Evolutionary conservation across 2,329 filamentous ascomycete genomes (phyloP).

Genomic region (Fusarium cyanostomum): DNA sequence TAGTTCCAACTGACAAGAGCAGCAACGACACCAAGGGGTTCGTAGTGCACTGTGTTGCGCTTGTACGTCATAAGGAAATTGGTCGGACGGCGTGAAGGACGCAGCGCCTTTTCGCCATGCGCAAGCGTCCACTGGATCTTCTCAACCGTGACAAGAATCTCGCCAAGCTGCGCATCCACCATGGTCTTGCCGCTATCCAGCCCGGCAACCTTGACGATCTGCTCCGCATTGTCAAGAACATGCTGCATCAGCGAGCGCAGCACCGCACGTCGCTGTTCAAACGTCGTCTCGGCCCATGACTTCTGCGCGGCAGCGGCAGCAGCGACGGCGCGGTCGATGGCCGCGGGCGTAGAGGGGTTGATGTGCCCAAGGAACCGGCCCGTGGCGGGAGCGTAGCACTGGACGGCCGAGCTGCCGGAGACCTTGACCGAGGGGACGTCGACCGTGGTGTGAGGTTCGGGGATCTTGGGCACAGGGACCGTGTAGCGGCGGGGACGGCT

Average conservation of each 20-base stretch:
- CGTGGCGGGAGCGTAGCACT: conserved; percentile 90
- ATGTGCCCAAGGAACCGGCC: conserved; percentile 82
- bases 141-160: conserved; percentile 93
- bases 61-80: conserved; percentile 97
- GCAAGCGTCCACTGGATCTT: conserved; percentile 94
- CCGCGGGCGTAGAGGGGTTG: conserved; percentile 78
- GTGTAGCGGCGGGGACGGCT: conserved; percentile 64
- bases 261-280: conserved; percentile 79
- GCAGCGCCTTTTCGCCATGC: conserved; percentile 85
- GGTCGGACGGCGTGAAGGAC: conserved; percentile 77
- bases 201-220: conserved; percentile 85
- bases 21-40: conserved; percentile 91
- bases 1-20: conserved; percentile 98
- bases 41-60: conserved; percentile 87
- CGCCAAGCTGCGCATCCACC: conserved; percentile 91
- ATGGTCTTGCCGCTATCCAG: conserved; percentile 96
- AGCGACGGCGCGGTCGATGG: conserved; percentile 81
- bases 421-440: conserved; percentile 70
- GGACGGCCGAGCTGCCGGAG: conserved; percentile 73
- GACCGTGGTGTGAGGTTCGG: conserved; percentile 65
- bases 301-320: conserved; percentile 78
- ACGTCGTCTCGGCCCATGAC: conserved; percentile 81
- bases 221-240: conserved; percentile 87
- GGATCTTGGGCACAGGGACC: conserved; percentile 69
- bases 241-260: conserved; percentile 83